A percentile compares a stretch with the other conserved stretches of the same genome.
Conservation (phyloP, 192 early-diverging fungal genomes). For the Backusella westeae region DNA sequence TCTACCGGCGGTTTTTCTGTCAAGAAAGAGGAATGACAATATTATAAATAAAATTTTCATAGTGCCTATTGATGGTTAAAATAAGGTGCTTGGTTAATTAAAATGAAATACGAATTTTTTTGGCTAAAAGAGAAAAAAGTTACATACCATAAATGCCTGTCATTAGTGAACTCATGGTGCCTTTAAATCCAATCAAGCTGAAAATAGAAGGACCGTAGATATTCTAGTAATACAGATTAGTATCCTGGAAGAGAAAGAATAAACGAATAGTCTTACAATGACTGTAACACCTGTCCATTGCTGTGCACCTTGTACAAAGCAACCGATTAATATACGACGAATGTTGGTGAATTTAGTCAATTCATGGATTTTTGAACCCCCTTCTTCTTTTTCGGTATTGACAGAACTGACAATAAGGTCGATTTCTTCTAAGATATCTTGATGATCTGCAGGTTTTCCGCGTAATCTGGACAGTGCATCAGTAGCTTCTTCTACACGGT, state of each 20-base stretch:
- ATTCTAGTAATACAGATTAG: neutral
- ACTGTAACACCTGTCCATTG: slow-evolving; percentile 8
- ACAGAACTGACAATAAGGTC: neutral
- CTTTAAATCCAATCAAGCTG: neutral
- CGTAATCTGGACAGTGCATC: neutral
- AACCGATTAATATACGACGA: neutral
- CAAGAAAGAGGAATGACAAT: neutral
- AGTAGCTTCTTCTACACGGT: neutral
- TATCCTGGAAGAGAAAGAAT: neutral
- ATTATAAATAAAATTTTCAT: neutral
- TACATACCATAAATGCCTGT: slow-evolving; percentile 13
- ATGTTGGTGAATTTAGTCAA: neutral
- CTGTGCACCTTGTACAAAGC: slow-evolving; percentile 9
- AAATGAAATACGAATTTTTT: neutral
- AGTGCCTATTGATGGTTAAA: neutral
- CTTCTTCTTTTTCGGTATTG: neutral
- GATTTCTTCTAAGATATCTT: slow-evolving; percentile 1
- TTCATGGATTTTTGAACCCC: neutral
- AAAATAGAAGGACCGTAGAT: neutral
- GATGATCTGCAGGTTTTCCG: neutral
- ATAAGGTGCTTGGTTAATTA: neutral
- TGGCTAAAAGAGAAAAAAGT: neutral
- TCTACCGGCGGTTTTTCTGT: neutral
- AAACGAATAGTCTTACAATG: neutral
- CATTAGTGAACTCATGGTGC: neutral